Evolutionary conservation across 805 yeast species (phyloP), one percentile per base, ranked within the genome.

Genomic region (Lipomyces japonicus): DNA sequence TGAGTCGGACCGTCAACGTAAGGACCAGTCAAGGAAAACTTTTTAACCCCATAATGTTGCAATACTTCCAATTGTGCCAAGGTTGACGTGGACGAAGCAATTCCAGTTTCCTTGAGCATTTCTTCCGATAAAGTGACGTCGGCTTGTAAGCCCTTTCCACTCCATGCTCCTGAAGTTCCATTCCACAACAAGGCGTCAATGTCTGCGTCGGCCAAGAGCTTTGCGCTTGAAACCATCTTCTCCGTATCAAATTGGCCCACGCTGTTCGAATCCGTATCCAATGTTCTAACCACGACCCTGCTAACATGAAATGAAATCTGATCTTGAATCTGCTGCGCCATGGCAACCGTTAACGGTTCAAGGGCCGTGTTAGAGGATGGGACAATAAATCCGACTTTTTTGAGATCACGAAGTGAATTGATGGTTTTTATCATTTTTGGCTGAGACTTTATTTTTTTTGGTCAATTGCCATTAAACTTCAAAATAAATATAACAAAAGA

Each of bases 1-100:
- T 48, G 51, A 24, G 51, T 48, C 5, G 51, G 51, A 2, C 51
- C 51, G 25, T 48, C 51, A 4, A 39, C 51, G 44, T 48, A 48
- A 16, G 51, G 51, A 3, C 51, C 51, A 7, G 51, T 30, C 25
- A 48, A 10, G 19, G 51, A n/a, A 14, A 48, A 22, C 24, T 34
- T 28, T 49, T 48, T 48, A 16, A 48, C 24, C 3, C 51, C 51
- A 30, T 48, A 48, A 21, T 48, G n/a, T 39, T 48, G 37, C 26
- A 48, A 39, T 18, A 48, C 51, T 19, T 48, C 51, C 16, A 48
- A 22, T 16, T 48, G 51, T 1, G 51, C 51, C 19, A 48, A 39
- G 23, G 51, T 48, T 19, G 51, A 48, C n/a, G 51, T 48, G 23
- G 51, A 48, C 28, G 48, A 28, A 18, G 51, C 44, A 21, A 43